Percentiles rank a stretch among this genome's conserved stretches.
phyloP scores from a whole-genome alignment of 192 early-diverging fungal species.

The Umbelopsis vinacea region DNA sequence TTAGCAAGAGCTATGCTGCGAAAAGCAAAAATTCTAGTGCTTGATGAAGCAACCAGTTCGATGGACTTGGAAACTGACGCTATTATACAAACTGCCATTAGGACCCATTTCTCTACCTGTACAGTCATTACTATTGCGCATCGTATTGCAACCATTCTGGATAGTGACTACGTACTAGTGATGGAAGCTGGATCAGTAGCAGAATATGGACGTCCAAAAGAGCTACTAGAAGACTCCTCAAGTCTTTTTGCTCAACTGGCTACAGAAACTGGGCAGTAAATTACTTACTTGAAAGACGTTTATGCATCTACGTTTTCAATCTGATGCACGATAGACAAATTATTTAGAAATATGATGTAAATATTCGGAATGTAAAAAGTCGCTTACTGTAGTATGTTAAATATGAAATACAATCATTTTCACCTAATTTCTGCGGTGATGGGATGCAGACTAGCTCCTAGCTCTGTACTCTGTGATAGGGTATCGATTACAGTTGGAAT shows the following conservation, averaged over 20 bases:
- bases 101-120: conserved; percentile 51
- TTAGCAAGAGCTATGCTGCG: conserved; percentile 64
- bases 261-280: not conserved
- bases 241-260: not conserved
- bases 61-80: conserved; percentile 55
- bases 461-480: too few relatives aligned
- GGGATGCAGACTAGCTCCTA: too few relatives aligned
- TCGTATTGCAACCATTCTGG: conserved; percentile 57
- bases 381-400: too few relatives aligned
- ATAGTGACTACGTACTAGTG: conserved; percentile 58
- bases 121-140: conserved; percentile 74
- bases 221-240: not conserved
- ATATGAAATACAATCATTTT: too few relatives aligned
- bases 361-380: too few relatives aligned
- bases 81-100: conserved; percentile 55
- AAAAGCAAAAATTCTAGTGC: conserved; percentile 58
- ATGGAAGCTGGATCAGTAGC: conserved; percentile 53
- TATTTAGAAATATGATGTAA: too few relatives aligned
- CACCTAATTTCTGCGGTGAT: too few relatives aligned
- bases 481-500: too few relatives aligned
- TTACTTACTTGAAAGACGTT: not conserved
- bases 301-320: too few relatives aligned
- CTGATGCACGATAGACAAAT: too few relatives aligned
- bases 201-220: conserved; percentile 36
- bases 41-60: conserved; percentile 70